Evolutionary conservation across 225 moss, liverwort and hornwort genomes (phyloP).

Genomic region (Rhytidiadelphus loreus): DNA sequence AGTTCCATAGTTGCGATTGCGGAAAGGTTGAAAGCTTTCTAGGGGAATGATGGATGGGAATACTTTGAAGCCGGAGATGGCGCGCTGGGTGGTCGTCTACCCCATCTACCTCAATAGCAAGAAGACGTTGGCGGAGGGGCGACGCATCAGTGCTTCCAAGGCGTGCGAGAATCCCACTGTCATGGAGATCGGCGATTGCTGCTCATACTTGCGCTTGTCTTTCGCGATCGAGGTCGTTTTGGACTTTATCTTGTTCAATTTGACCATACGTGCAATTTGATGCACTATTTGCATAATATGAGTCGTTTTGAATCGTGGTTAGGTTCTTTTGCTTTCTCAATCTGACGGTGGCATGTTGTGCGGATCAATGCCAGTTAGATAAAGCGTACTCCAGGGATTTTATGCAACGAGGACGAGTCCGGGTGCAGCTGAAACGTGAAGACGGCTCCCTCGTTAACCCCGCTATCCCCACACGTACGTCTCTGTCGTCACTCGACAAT

Average conservation of each 20-base stretch:
- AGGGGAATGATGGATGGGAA: background rate
- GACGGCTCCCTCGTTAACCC: constrained; percentile 57
- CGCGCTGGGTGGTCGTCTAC: constrained; percentile 66
- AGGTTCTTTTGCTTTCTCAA: background rate
- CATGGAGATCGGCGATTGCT: constrained; percentile 53
- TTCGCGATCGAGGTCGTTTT: constrained; percentile 28
- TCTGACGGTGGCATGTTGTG: background rate
- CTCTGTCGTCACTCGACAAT: background rate
- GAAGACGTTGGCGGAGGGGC: constrained; percentile 71
- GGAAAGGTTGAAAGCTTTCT: too few species aligned
- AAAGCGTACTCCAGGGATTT: constrained; percentile 85
- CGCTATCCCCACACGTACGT: constrained; percentile 44
- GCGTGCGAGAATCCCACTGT: constrained; percentile 66
- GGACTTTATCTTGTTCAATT: background rate
- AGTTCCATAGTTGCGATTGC: too few species aligned
- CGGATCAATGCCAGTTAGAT: constrained; percentile 18
- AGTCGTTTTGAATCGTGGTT: background rate
- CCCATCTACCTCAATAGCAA: constrained; percentile 76
- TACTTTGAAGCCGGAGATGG: constrained; percentile 1
- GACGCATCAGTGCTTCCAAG: constrained; percentile 44
- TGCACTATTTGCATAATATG: background rate
- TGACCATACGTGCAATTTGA: background rate
- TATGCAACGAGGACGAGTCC: constrained; percentile 70
- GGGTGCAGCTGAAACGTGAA: constrained; percentile 70
- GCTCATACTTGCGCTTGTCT: constrained; percentile 55